A percentile compares a stretch with the other conserved stretches of the same genome.
phyloP scores from a whole-genome alignment of 1,139 yeast species.

The Eremothecium coryli region DNA sequence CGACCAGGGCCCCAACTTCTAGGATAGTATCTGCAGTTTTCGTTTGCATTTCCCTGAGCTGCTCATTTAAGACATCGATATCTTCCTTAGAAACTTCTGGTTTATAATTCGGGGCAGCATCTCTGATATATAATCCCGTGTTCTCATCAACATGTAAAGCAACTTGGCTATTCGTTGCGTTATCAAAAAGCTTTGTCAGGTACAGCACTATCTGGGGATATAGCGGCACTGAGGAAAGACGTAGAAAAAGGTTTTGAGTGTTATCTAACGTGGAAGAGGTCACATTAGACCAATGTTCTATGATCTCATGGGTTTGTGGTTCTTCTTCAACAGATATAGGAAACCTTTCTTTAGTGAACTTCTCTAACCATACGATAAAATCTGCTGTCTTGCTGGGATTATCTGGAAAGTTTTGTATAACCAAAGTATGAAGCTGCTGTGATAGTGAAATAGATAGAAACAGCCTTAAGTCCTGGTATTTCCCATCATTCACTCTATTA shows the following conservation, averaged over 20 bases:
- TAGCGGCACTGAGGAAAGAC: constrained; percentile 8
- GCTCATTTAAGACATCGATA: constrained; percentile 4
- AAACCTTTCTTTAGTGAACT: constrained; percentile 1
- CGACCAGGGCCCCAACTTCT: constrained; percentile 12
- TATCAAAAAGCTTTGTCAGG: constrained; percentile 5
- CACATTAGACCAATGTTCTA: constrained; percentile 2
- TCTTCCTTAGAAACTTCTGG: constrained; percentile 5
- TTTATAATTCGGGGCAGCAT: constrained; percentile 4
- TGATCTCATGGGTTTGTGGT: neutral
- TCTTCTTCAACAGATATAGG: neutral
- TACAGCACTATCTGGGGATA: constrained; percentile 3
- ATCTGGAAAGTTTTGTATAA: constrained; percentile 2
- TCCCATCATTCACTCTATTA: constrained; percentile 2
- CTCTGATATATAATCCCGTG: constrained; percentile 15
- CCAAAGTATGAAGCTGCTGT: constrained; percentile 21
- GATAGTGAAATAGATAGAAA: constrained; percentile 22
- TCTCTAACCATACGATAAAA: constrained; percentile 2
- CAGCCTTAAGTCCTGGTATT: constrained; percentile 17
- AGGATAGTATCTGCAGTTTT: constrained; percentile 5
- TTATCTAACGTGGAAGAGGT: constrained; percentile 5
- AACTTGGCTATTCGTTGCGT: constrained; percentile 7
- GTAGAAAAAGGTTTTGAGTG: constrained; percentile 17
- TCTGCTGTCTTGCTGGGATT: constrained; percentile 1
- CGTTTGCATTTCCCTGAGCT: constrained; percentile 4
- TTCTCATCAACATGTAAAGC: constrained; percentile 17